Base-by-base conservation (phyloP, 177 flowering plant genomes). In the Telopea speciosissima region DNA sequence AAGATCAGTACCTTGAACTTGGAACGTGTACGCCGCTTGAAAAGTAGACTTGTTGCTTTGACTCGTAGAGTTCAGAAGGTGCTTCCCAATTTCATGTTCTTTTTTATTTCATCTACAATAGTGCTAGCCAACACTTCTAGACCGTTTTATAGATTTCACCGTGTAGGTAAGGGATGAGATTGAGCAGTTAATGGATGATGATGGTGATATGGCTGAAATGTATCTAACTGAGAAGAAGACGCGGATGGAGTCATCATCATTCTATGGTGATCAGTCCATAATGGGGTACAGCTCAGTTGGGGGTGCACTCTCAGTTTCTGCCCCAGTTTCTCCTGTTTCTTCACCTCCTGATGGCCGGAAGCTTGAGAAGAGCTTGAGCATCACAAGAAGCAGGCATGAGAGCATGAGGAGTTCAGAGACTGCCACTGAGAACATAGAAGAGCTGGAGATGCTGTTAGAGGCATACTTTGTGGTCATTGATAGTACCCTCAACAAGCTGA, bases 131-230 rank as follows among this genome's bases (percentile, higher is more conserved):
- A 58, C 40, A 36, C 40, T 1, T 58, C 1, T 58, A n/a, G n/a
- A 58, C 61, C 1, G 8, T 58, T 52, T 3, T n/a, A 19, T 24
- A 4, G 23, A 21, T n/a, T 58, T 58, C 9, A n/a, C 10, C 19
- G 13, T 67, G 61, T 59, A 76, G 78, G 78, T 76, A 2, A 67
- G 78, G 49, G 75, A 68, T 56, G 75, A 76, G 61, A 70, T 76
- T 7, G 78, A 76, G 44, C 74, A 72, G 64, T 33, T 76, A 19
- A 26, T 76, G 75, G 78, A 76, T 56, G 75, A 76, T 67, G 78
- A 76, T 59, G 72, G 61, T 11, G 78, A 76, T 40, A 76, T 76
- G 78, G 78, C 78, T 63, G 78, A 76, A 40, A 72, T 76, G 78
- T 72, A 76, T 24, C 70, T 76, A 19, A 76, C 78, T 10, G 67